phyloP scores from a whole-genome alignment of 2,329 filamentous ascomycete genomes.

The Trichoderma brevicompactum region DNA sequence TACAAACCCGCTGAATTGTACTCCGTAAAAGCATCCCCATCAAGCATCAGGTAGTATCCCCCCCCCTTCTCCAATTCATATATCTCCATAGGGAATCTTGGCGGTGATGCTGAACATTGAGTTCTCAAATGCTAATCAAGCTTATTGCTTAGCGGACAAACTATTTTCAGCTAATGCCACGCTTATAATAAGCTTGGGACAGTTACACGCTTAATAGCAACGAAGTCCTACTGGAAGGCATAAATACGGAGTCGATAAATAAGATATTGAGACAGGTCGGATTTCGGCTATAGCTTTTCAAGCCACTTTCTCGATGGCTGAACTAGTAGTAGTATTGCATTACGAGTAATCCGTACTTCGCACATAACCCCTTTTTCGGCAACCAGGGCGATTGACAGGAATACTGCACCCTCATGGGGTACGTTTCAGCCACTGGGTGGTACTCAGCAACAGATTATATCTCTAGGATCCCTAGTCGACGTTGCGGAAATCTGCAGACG shows the following conservation, averaged over 20 bases:
- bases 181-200: neutral
- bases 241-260: too few relatives aligned
- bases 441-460: neutral
- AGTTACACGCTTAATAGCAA: neutral
- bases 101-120: neutral
- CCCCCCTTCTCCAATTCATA: too few relatives aligned
- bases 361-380: neutral
- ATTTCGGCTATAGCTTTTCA: neutral
- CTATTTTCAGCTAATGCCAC: neutral
- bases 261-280: neutral
- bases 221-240: too few relatives aligned
- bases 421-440: conserved; percentile 10
- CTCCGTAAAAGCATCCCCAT: too few relatives aligned
- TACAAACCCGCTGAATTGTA: too few relatives aligned
- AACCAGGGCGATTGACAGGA: neutral
- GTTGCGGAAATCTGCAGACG: neutral
- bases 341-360: too few relatives aligned
- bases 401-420: neutral
- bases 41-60: too few relatives aligned
- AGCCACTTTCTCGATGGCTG: neutral
- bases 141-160: neutral
- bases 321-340: neutral
- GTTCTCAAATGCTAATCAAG: neutral
- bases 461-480: neutral
- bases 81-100: too few relatives aligned